Base-by-base conservation (phyloP, 2,329 filamentous ascomycete genomes). In the Dactylellina parvicollis region DNA sequence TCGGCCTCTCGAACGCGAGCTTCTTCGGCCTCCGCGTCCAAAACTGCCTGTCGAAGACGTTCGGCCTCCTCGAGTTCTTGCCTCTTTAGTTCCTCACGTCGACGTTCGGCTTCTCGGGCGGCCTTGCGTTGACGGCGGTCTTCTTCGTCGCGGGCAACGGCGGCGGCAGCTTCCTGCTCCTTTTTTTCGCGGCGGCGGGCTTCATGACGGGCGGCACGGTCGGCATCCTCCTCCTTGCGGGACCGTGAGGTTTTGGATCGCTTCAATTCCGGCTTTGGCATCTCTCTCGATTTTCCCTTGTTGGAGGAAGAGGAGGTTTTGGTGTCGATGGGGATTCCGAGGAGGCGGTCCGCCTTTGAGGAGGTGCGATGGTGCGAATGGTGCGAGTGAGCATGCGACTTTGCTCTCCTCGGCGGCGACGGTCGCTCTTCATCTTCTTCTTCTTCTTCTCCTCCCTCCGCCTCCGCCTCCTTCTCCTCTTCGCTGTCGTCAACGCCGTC, bases 191-290 rank as follows among this genome's bases (percentile, higher is more conserved):
- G 69, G 26, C 60, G 60, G 20, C 69, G 69, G 28, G 69, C 69
- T 28, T 64, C 69, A 20, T 56, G 69, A 34, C 69, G 69, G 14
- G 69, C 69, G 38, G 64, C 69, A 40, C 60, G 69, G 22, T 73
- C 69, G n/a, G 42, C 36, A 12, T 73, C 69, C 22, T 73, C 69
- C 14, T 73, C 69, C n/a, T 73, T 73, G 18, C 60, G 69, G 12
- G 69, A 60, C n/a, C 56, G 55, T 34, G 60, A 65, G 38, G 69
- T 73, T 40, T 73, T 73, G 18, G 69, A 73, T 30, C 69, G 69
- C 38, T 66, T 66, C 50, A 73, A 46, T 14, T 73, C 69, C 36
- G 69, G 55, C 47, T 42, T 65, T 5, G 69, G 69, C 46, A 60
- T 60, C 3, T 73, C 69, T 61, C 49, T 60, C 42, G 69, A 73